A percentile compares a stretch with the other conserved stretches of the same genome.
phyloP scores from a whole-genome alignment of 192 early-diverging fungal genomes.

The Spizellomyces punctatus region DNA sequence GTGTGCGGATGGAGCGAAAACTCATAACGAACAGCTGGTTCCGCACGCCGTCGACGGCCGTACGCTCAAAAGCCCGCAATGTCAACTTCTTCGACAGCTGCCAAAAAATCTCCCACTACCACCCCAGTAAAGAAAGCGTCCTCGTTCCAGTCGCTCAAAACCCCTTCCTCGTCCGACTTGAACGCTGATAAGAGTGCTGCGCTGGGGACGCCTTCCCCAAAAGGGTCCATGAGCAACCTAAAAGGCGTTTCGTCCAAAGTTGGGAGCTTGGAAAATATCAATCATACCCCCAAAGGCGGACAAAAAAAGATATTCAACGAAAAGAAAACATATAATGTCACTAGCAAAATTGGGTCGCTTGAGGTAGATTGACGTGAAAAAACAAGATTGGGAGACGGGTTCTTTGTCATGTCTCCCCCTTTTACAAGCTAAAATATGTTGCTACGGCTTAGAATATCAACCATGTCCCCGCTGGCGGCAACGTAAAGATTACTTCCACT shows the following conservation, averaged over 20 bases:
- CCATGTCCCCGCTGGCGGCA: conserved; percentile 15
- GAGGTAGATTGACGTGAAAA: background rate
- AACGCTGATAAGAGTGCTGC: background rate
- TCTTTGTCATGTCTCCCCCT: background rate
- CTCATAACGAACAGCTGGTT: background rate
- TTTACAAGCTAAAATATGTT: background rate
- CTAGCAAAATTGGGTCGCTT: conserved; percentile 10
- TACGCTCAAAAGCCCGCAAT: background rate
- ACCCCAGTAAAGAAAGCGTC: background rate
- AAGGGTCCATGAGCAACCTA: conserved; percentile 1
- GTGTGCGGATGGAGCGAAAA: background rate
- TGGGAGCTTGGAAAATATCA: conserved; percentile 14
- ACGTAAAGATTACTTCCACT: background rate
- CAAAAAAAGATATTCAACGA: conserved; percentile 14
- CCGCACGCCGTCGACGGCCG: too few relatives aligned
- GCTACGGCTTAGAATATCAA: conserved; percentile 6
- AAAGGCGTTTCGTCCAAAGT: conserved; percentile 9
- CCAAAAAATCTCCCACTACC: background rate
- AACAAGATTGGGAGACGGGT: too few relatives aligned
- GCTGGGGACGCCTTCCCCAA: background rate
- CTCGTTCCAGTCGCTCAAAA: background rate
- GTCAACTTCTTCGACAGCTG: background rate
- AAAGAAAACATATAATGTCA: conserved; percentile 6
- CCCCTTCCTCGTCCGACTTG: background rate
- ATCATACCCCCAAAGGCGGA: conserved; percentile 7